Evolutionary conservation across 139 green algal species (phyloP), one percentile per base, ranked within the genome.

Genomic region (Zygnema cylindricum): DNA sequence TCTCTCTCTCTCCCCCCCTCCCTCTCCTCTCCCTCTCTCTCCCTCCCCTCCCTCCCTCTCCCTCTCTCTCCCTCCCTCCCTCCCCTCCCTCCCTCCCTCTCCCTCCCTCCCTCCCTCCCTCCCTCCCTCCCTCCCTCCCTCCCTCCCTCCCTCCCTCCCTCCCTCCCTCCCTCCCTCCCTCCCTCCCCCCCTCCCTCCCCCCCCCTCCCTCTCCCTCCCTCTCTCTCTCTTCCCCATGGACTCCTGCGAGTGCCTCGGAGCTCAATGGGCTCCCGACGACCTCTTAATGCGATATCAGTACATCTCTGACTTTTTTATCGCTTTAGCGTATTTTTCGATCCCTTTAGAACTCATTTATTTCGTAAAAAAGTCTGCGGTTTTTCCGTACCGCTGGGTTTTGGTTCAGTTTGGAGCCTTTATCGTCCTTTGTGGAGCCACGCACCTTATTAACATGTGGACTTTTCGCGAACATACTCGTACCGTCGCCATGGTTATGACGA

Each of bases 291-390:
- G 85, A 11, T 89, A 85, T 41, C 85, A 89, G 85, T 85, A 85
- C 75, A 69, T 89, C 23, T 85, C 73, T 0, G 85, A 89, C 40
- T 89, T 89, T 73, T 89, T 89, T 73, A 89, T 89, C 1, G 85
- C 85, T 0, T 21, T 89, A 3, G 85, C 85, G 1, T 89, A 89
- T 73, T 89, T 89, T 73, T 89, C 85, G 32, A 89, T 89, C 85
- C 85, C 85, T 1, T 42, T 89, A n/a, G 85, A 89, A 41, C 77
- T 89, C 36, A 89, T 89, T 11, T 89, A 89, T 73, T 89, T 89
- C 63, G 85, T 89, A 22, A 85, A 89, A 42, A 89, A 89, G 40
- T 85, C 73, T n/a, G 73, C 71, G 1, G 85, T 89, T 0, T 89
- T 89, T n/a, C 85, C 85, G 2, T 89, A 85, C 39, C 38, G 75